Evolutionary conservation across 2,329 filamentous ascomycete genomes (phyloP).

Genomic region (Harringtonia lauricola): DNA sequence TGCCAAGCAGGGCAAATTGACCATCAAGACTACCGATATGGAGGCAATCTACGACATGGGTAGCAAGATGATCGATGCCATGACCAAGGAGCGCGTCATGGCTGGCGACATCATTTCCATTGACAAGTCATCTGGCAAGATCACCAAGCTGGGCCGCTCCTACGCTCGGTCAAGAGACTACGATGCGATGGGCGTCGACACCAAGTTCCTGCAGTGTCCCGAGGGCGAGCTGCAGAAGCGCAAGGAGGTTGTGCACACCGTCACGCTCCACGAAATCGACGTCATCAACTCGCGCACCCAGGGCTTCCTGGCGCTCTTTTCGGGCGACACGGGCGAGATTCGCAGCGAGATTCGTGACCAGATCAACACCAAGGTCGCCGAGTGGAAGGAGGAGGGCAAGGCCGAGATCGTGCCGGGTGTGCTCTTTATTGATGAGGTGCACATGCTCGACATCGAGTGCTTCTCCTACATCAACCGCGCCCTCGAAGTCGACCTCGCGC

Average conservation of each 20-base stretch:
- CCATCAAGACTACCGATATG: conserved; percentile 99
- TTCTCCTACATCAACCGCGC: conserved; percentile 98
- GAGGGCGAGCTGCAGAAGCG: conserved; percentile 96
- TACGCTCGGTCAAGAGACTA: conserved; percentile 95
- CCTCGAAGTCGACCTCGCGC: conserved; percentile 85
- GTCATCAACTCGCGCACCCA: conserved; percentile 99
- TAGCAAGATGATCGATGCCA: conserved; percentile 98
- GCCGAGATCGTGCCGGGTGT: conserved; percentile 96
- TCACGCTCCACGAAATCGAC: conserved; percentile 95
- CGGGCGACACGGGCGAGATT: conserved; percentile 95
- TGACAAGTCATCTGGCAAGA: conserved; percentile 96
- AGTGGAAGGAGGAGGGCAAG: conserved; percentile 99
- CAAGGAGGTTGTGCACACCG: conserved; percentile 93
- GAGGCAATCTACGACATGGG: conserved; percentile 99
- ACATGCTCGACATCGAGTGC: conserved; percentile 99
- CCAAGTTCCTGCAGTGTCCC: conserved; percentile 94
- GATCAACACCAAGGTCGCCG: conserved; percentile 97
- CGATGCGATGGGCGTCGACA: conserved; percentile 97
- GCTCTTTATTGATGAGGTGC: conserved; percentile 96
- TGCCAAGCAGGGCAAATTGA: conserved; percentile 97
- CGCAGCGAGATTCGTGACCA: conserved; percentile 94
- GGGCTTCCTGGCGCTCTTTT: conserved; percentile 93
- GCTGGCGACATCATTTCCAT: conserved; percentile 97
- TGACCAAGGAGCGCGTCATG: conserved; percentile 99
- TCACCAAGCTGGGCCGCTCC: conserved; percentile 90